Conservation (phyloP, 108 stramenopile species). For the Stephanodiscus minutulus region DNA sequence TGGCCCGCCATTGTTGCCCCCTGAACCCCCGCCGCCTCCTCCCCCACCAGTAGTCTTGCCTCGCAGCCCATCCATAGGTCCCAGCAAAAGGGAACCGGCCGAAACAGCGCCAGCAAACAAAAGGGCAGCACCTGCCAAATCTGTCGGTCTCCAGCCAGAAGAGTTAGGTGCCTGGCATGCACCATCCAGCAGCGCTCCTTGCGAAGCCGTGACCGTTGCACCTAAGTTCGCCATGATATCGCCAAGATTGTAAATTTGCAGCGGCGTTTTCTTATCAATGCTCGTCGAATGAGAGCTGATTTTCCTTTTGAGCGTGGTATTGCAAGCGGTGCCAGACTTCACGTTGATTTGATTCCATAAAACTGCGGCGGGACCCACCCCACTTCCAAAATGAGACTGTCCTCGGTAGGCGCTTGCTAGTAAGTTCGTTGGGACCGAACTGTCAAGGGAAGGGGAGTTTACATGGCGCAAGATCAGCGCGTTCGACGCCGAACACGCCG, state of each 20-base stretch:
- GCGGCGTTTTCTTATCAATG: background rate
- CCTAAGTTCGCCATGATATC: background rate
- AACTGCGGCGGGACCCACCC: slow-evolving; percentile 6
- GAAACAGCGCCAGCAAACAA: slow-evolving; percentile 26
- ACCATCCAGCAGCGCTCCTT: slow-evolving; percentile 6
- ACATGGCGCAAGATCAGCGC: slow-evolving; percentile 5
- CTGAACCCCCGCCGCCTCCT: slow-evolving; percentile 26
- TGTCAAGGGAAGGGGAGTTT: background rate
- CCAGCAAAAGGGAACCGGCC: slow-evolving; percentile 25
- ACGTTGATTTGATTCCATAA: background rate
- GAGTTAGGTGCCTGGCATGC: background rate
- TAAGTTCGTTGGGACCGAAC: background rate
- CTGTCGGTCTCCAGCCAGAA: slow-evolving; percentile 16
- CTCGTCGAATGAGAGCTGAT: background rate
- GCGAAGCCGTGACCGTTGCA: background rate
- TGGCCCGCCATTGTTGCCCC: slow-evolving; percentile 17
- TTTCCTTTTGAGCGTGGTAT: background rate
- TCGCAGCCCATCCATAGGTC: slow-evolving; percentile 21
- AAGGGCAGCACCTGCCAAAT: slow-evolving; percentile 28
- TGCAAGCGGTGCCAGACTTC: background rate
- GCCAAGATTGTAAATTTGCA: background rate
- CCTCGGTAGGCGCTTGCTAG: slow-evolving; percentile 4
- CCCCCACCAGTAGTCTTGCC: slow-evolving; percentile 22
- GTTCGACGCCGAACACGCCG: slow-evolving; percentile 23
- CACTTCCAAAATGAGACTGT: slow-evolving; percentile 24